Percentiles rank a stretch among this genome's conserved stretches.
phyloP scores from a whole-genome alignment of 352 stramenopile species.

The Phytophthora melonis region DNA sequence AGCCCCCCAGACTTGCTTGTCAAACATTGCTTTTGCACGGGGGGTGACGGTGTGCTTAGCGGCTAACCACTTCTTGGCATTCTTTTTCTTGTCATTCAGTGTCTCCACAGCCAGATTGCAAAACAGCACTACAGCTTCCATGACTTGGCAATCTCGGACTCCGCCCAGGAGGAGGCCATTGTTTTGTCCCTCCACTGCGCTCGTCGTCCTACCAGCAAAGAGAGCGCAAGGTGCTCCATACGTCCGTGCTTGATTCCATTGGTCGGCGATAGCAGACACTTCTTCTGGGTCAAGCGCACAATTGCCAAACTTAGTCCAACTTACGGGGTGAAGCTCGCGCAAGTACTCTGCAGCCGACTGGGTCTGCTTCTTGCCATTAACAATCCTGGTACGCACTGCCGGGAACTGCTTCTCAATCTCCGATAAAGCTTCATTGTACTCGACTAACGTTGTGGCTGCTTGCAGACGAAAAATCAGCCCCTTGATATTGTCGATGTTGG shows the following conservation, averaged over 20 bases:
- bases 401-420: too few relatives aligned
- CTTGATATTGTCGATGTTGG: too few relatives aligned
- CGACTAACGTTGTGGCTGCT: too few relatives aligned
- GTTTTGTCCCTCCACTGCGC: neutral
- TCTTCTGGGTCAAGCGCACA: constrained; percentile 1
- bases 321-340: neutral
- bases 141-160: neutral
- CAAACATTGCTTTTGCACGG: constrained; percentile 1
- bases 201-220: neutral
- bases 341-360: neutral
- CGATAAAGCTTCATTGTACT: too few relatives aligned
- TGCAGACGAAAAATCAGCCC: too few relatives aligned
- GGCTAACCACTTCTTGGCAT: neutral
- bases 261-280: neutral
- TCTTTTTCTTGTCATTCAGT: neutral
- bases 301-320: neutral
- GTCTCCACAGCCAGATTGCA: neutral
- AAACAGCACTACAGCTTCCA: neutral
- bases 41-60: neutral
- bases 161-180: neutral
- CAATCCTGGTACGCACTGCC: too few relatives aligned
- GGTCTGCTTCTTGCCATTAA: too few relatives aligned
- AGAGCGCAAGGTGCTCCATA: neutral
- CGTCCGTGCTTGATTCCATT: neutral
- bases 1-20: neutral